Conservation (phyloP, 257 asterid genomes). For the Solanum tacnaense region DNA sequence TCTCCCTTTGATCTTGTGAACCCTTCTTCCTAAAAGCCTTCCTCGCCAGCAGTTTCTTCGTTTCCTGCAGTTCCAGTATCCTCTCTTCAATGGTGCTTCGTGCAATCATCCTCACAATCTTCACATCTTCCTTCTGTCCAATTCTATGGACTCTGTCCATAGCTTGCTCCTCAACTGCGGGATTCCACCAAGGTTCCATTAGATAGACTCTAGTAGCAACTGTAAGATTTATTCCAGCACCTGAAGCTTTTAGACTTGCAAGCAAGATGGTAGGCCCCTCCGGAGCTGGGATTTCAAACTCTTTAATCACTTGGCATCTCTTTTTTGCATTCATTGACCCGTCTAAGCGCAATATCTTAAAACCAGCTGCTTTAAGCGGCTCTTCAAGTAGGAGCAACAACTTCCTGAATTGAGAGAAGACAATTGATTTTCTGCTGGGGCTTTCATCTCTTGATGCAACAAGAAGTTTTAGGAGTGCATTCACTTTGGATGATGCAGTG, state of each 20-base stretch:
- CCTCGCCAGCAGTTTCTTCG: slow-evolving; percentile 52
- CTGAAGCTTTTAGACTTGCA: slow-evolving; percentile 76
- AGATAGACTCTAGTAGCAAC: slow-evolving; percentile 74
- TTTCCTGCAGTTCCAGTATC: slow-evolving; percentile 65
- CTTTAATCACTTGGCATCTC: slow-evolving; percentile 52
- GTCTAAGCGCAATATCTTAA: slow-evolving; percentile 54
- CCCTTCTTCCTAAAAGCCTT: slow-evolving; percentile 53
- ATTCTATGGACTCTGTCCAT: slow-evolving; percentile 94
- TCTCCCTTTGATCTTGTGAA: slow-evolving; percentile 37
- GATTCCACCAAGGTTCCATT: slow-evolving; percentile 99
- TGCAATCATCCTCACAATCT: slow-evolving; percentile 71
- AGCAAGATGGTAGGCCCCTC: slow-evolving; percentile 71
- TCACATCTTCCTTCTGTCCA: slow-evolving; percentile 68
- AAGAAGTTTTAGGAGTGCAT: slow-evolving; percentile 52
- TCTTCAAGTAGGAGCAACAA: slow-evolving; percentile 65
- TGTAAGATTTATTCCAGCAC: slow-evolving; percentile 72
- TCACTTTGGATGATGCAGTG: slow-evolving; percentile 55
- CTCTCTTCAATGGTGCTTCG: slow-evolving; percentile 68
- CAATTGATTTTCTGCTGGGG: slow-evolving; percentile 50
- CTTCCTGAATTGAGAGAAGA: slow-evolving; percentile 75
- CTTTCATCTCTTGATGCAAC: slow-evolving; percentile 29
- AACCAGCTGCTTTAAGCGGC: slow-evolving; percentile 61
- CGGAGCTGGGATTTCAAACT: slow-evolving; percentile 42
- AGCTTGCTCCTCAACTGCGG: slow-evolving; percentile 91
- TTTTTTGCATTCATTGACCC: slow-evolving; percentile 62